Percentiles rank a stretch among this genome's conserved stretches.
phyloP scores from a whole-genome alignment of 345 rosid genomes.

The Melaleuca quinquenervia region DNA sequence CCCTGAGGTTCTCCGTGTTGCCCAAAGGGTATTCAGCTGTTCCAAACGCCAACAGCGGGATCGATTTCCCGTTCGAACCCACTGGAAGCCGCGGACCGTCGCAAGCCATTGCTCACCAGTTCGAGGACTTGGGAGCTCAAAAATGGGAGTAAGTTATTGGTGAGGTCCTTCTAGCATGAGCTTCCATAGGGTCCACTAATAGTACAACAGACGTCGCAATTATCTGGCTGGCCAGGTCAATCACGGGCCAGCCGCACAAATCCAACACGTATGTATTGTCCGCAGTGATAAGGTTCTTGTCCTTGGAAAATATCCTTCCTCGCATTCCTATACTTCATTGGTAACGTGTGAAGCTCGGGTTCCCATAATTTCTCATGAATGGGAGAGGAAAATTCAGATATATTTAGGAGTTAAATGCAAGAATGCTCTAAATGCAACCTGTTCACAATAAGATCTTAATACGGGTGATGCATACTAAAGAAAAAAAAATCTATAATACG shows the following conservation, averaged over 20 bases:
- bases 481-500: too few relatives aligned
- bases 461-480: too few relatives aligned
- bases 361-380: too few relatives aligned
- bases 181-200: neutral
- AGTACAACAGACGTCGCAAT: neutral
- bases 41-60: slow-evolving; percentile 14
- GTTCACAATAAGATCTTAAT: too few relatives aligned
- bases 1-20: neutral
- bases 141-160: neutral
- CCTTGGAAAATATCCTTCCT: neutral
- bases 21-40: slow-evolving; percentile 9
- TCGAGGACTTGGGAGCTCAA: too few relatives aligned
- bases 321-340: neutral
- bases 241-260: neutral
- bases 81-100: neutral
- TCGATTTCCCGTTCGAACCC: neutral
- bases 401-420: too few relatives aligned
- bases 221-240: neutral
- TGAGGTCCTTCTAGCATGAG: neutral
- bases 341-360: too few relatives aligned
- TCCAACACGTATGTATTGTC: neutral
- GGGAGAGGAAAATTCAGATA: too few relatives aligned
- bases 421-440: too few relatives aligned
- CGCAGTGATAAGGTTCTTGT: neutral
- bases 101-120: neutral